Evolutionary conservation across 2,329 filamentous ascomycete species (phyloP).

Genomic region (Claviceps cyperi): DNA sequence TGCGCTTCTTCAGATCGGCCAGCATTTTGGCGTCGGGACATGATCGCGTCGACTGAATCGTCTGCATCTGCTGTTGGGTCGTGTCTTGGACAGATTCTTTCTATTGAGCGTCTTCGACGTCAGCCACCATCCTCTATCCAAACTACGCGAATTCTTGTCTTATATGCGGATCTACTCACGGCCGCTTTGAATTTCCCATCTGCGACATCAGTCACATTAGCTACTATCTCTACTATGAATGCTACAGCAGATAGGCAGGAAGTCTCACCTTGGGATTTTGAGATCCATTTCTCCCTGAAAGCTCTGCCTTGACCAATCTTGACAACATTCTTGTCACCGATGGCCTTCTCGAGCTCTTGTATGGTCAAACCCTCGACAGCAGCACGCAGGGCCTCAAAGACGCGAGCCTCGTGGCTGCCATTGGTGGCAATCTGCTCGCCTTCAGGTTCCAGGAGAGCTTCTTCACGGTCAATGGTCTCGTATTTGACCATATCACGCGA

Average conservation of each 20-base stretch:
- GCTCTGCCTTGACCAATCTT: constrained; percentile 91
- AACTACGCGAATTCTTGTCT: no score
- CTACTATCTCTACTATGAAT: not conserved
- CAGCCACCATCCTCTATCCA: not conserved
- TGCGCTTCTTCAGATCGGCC: constrained; percentile 79
- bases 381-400: constrained; percentile 58
- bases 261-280: constrained; percentile 40
- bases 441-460: constrained; percentile 61
- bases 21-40: constrained; percentile 59
- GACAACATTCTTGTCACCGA: constrained; percentile 58
- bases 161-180: constrained; percentile 1
- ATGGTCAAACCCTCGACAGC: constrained; percentile 73
- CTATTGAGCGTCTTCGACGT: constrained; percentile 15
- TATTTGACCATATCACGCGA: constrained; percentile 81
- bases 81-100: constrained; percentile 65
- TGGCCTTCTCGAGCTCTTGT: constrained; percentile 50
- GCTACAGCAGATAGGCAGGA: not conserved
- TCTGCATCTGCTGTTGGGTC: constrained; percentile 60
- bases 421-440: constrained; percentile 57
- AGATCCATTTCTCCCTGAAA: constrained; percentile 67
- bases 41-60: constrained; percentile 55
- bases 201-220: constrained; percentile 4
- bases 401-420: constrained; percentile 70
- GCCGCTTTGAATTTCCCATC: constrained; percentile 7
- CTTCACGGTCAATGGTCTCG: constrained; percentile 67